phyloP scores from a whole-genome alignment of 805 yeast species.

The Metschnikowia corniflorae region DNA sequence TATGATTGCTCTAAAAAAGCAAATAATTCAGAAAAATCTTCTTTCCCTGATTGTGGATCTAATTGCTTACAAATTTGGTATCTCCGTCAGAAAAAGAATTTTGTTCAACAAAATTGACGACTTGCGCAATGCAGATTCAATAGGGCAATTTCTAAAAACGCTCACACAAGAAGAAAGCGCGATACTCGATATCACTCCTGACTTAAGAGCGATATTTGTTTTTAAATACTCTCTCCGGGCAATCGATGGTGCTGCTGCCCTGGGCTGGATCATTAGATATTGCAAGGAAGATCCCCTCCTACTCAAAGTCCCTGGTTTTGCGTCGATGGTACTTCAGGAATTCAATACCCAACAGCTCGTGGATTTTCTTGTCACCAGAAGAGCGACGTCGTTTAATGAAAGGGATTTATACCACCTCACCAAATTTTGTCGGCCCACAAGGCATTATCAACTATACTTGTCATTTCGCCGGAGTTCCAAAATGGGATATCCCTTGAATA shows the following conservation, averaged over 20 bases:
- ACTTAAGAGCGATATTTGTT: slow-evolving; percentile 3
- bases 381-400: slow-evolving; percentile 6
- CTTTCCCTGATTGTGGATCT: slow-evolving; percentile 19
- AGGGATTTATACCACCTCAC: slow-evolving; percentile 6
- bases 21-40: slow-evolving; percentile 13
- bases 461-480: slow-evolving; percentile 4
- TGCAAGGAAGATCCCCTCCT: slow-evolving; percentile 2
- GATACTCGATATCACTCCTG: not conserved
- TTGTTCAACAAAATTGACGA: slow-evolving; percentile 4
- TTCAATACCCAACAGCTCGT: not conserved
- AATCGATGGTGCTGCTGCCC: no score
- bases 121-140: no score
- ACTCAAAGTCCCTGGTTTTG: slow-evolving; percentile 6
- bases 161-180: no score
- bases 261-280: not conserved
- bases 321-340: slow-evolving; percentile 1
- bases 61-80: slow-evolving; percentile 15
- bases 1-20: slow-evolving; percentile 19
- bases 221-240: no score
- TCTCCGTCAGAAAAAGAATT: slow-evolving; percentile 3
- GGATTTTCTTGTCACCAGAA: slow-evolving; percentile 2
- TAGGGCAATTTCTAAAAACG: no score
- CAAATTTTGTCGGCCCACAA: not conserved
- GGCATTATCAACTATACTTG: slow-evolving; percentile 2
- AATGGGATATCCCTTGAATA: slow-evolving; percentile 3